Base-by-base conservation (phyloP, 331 rosid species). In the Stylosanthes scabra region DNA sequence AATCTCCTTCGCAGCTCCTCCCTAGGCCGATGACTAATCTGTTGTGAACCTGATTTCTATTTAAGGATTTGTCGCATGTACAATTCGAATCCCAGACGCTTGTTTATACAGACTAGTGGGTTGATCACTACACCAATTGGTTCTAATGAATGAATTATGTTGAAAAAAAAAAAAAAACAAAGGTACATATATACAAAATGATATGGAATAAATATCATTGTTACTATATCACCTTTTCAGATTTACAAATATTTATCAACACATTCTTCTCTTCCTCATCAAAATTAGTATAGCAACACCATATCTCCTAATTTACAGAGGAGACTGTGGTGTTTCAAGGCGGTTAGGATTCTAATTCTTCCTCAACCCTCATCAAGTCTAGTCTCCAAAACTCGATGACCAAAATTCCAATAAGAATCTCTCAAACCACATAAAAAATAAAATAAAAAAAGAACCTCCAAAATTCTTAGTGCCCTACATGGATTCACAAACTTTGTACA, bases 401-500 rank as follows among this genome's bases (percentile, higher is more conserved):
- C 54, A 12, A 11, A 31, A 31, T 66, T 58, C 28, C 59, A 57
- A 12, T 8, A 65, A 29, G 51, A 65, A 65, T 34, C 76, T 62
- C 45, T 29, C 8, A 59, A 0, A 20, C 20, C 74, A 14, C n/a
- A 68, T 7, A 50, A 14, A 71, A 70, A 34, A 8, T 3, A 47
- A 47, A 47, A 12, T 6, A 7, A 52, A 25, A 55, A 55, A 55
- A 55, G 29, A 55, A 55, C 15, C 66, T 37, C 28, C 40, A 59
- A 31, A 59, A 31, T 6, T 31, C 45, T 59, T 40, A 41, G 46
- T 41, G 46, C 46, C 54, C 57, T 9, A 13, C 1, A 9, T 25
- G 65, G 63, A 40, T 59, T 82, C 81, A 72, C 67, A 54, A 77
- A 63, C 85, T 72, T 27, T 80, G 55, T n/a, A 73, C 41, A 5